A percentile compares a stretch with the other conserved stretches of the same genome.
Evolutionary conservation across 2,329 filamentous ascomycete species (phyloP).

Genomic region (Coniella vitis): DNA sequence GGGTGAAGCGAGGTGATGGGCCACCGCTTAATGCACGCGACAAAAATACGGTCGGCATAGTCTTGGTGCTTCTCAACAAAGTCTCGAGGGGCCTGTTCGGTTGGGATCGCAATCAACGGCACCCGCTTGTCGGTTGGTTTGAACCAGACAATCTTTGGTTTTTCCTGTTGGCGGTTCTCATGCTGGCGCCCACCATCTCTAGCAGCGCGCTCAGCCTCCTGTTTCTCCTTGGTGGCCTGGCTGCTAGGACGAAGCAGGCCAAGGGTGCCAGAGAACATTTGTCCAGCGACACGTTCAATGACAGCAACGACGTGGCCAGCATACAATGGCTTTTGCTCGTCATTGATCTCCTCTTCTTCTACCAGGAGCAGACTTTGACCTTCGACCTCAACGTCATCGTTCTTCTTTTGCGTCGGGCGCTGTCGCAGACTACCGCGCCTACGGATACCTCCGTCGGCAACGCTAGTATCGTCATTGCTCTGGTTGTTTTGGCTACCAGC

Average conservation of each 20-base stretch:
- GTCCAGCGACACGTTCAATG: constrained; percentile 90
- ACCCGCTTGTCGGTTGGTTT: constrained; percentile 99
- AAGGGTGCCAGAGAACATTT: constrained; percentile 98
- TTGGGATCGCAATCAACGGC: constrained; percentile 94
- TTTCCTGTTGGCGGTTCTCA: constrained; percentile 82
- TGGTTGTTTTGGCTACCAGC: constrained; percentile 59
- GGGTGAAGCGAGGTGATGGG: constrained; percentile 99
- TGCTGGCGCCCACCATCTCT: constrained; percentile 76
- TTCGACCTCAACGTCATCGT: constrained; percentile 97
- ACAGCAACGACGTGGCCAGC: constrained; percentile 96
- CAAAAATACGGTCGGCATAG: constrained; percentile 95
- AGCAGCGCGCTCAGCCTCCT: constrained; percentile 90
- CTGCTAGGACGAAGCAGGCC: constrained; percentile 92
- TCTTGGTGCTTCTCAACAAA: constrained; percentile 99
- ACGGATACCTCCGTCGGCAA: constrained; percentile 76
- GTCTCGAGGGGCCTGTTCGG: constrained; percentile 92
- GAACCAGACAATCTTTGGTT: constrained; percentile 99
- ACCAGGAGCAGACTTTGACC: constrained; percentile 94
- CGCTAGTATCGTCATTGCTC: constrained; percentile 53
- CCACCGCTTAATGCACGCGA: constrained; percentile 99
- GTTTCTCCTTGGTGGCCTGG: constrained; percentile 98
- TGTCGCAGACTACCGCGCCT: constrained; percentile 92
- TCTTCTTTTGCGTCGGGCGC: constrained; percentile 98
- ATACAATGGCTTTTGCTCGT: constrained; percentile 95
- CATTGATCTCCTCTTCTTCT: constrained; percentile 97